Percentiles rank a stretch among this genome's conserved stretches.
phyloP scores from a whole-genome alignment of 2,329 filamentous ascomycete genomes.

The Xylariaceae sp. region DNA sequence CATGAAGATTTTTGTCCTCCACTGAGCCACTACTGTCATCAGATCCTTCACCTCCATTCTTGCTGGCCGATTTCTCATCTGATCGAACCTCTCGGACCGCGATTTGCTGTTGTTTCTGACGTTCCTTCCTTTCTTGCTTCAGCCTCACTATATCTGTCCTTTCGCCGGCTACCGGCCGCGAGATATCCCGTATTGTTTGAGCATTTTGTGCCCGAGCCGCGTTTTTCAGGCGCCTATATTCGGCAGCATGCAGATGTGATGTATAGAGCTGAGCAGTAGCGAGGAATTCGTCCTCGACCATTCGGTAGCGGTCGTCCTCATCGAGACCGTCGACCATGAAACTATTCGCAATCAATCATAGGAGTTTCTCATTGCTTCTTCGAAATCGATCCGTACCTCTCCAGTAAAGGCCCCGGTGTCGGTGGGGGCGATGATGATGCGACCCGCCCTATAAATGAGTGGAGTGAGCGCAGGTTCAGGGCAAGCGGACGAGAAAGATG shows the following conservation, averaged over 20 bases:
- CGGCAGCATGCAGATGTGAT: constrained; percentile 71
- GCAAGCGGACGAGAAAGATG: not conserved
- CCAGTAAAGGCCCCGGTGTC: constrained; percentile 37
- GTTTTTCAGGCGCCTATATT: constrained; percentile 67
- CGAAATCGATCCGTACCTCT: constrained; percentile 38
- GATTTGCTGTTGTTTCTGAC: constrained; percentile 36
- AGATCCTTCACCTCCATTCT: constrained; percentile 24
- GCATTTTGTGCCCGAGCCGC: constrained; percentile 54
- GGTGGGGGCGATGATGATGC: constrained; percentile 53
- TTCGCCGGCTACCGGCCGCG: constrained; percentile 48
- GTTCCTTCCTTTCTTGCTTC: constrained; percentile 36
- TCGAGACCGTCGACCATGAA: constrained; percentile 64
- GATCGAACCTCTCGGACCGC: constrained; percentile 20
- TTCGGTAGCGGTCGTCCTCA: constrained; percentile 71
- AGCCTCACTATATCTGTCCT: constrained; percentile 37
- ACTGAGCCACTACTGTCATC: constrained; percentile 26
- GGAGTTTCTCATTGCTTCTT: too few species aligned
- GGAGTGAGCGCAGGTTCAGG: not conserved
- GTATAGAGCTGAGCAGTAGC: constrained; percentile 68
- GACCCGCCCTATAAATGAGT: constrained; percentile 29
- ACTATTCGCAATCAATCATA: constrained; percentile 32
- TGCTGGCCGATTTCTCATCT: constrained; percentile 23
- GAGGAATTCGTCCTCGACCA: constrained; percentile 81
- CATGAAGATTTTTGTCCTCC: constrained; percentile 36
- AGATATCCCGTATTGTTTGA: constrained; percentile 48